Base-by-base conservation (phyloP, 2,329 filamentous ascomycete genomes). In the Akanthomyces lecanii region DNA sequence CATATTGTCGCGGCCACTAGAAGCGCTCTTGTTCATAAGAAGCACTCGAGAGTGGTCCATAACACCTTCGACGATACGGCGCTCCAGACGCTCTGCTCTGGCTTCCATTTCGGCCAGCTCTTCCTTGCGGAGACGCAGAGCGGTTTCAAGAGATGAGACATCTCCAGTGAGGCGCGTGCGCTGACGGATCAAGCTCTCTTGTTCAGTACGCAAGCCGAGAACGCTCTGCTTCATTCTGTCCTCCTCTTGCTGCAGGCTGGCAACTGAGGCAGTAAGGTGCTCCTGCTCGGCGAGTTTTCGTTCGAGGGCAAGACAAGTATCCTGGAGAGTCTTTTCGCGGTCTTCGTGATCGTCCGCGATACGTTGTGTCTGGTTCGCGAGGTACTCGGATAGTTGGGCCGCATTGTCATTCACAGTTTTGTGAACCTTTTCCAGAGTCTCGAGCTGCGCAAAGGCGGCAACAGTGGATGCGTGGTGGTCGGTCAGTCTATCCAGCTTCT, bases 31-130 rank as follows among this genome's bases (percentile, higher is more conserved):
- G 67, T 86, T 81, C 79, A 95, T 90, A 63, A 98, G 84, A n/a
- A 97, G 82, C 30, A 94, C 88, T 7, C 94, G 89, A 23, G 94
- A 97, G 73, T 98, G 94, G 69, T 98, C 93, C 78, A 99, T 96
- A 66, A 98, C 91, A 30, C 94, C 93, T 67, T 98, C 94, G 38
- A 99, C 79, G 68, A 99, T 97, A 30, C 95, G 88, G 59, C 93
- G 90, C 77, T 99, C 95, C 28, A 99, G 82, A 4, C 87, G 85
- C 73, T 97, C 92, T 3, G 94, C 95, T 66, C 94, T 90, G 12
- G 84, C 81, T 73, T 98, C 94, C 90, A 99, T 97, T 30, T 90
- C 84, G 52, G 91, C 87, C 64, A 99, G 85, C 77, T 98, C 95
- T 68, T 98, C 94, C 51, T 91, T 89, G 61, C 95, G 89, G 63